Evolutionary conservation across 768 basidiomycete species (phyloP).

Genomic region (Leccinum incarnatum): DNA sequence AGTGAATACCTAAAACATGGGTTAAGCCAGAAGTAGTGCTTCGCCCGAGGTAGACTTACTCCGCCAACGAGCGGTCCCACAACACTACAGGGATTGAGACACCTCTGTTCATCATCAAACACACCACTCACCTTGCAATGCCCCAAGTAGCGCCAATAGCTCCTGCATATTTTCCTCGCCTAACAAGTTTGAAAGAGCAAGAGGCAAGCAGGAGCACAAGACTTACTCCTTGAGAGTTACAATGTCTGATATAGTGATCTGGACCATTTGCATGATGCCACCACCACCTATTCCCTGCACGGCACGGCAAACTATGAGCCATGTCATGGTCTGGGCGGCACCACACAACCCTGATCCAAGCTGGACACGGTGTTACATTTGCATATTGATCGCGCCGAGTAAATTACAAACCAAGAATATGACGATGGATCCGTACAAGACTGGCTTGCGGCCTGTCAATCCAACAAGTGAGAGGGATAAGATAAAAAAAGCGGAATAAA

Average conservation of each 20-base stretch:
- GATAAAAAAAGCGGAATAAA: not conserved
- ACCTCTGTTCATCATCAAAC: not conserved
- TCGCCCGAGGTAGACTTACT: slow-evolving; percentile 17
- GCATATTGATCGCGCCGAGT: not conserved
- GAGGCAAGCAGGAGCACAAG: not conserved
- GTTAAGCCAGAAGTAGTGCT: not conserved
- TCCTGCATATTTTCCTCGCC: slow-evolving; percentile 41
- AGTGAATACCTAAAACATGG: slow-evolving; percentile 27
- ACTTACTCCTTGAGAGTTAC: slow-evolving; percentile 33
- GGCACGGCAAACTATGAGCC: slow-evolving; percentile 40
- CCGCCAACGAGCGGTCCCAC: slow-evolving; percentile 44
- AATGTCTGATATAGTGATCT: slow-evolving; percentile 42
- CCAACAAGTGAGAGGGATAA: not conserved
- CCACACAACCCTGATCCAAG: slow-evolving; percentile 41
- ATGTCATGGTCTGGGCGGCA: slow-evolving; percentile 42
- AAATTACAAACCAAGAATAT: slow-evolving; percentile 34
- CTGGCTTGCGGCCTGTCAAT: slow-evolving; percentile 34
- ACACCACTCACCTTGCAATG: slow-evolving; percentile 29
- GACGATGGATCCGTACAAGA: slow-evolving; percentile 36
- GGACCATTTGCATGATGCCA: slow-evolving; percentile 35
- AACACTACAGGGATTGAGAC: slow-evolving; percentile 25
- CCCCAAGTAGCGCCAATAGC: slow-evolving; percentile 41
- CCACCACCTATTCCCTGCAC: slow-evolving; percentile 45
- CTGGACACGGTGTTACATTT: slow-evolving; percentile 13
- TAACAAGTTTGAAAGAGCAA: slow-evolving; percentile 1